These are phyloP conservation scores for Fusarium nisikadoi DNA, from an alignment of 2,329 filamentous ascomycete species.

Conservation along the genomic window DNA sequence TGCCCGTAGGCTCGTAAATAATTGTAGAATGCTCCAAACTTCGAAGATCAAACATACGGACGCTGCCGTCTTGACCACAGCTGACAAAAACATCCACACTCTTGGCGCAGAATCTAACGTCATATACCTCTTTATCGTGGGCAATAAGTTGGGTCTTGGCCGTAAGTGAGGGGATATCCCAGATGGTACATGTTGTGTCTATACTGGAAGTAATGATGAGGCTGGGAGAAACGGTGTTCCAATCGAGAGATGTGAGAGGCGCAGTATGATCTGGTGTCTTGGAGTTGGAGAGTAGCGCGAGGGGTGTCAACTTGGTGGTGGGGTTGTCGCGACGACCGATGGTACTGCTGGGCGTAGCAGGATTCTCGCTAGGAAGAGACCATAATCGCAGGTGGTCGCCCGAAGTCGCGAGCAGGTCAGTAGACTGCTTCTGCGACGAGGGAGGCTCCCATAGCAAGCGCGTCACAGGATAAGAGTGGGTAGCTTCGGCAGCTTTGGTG, in stretches of 20 bases:
- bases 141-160: conserved; percentile 98
- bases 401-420: conserved; percentile 92
- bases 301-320: conserved; percentile 84
- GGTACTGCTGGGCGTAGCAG: conserved; percentile 69
- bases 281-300: conserved; percentile 94
- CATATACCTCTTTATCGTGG: conserved; percentile 98
- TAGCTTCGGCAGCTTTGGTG: conserved; percentile 92
- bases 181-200: conserved; percentile 98
- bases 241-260: conserved; percentile 94
- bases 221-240: conserved; percentile 97
- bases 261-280: conserved; percentile 99
- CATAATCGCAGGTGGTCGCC: conserved; percentile 93
- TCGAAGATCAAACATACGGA: conserved; percentile 97
- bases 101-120: conserved; percentile 97
- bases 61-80: conserved; percentile 96
- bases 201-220: conserved; percentile 99
- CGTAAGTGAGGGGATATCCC: conserved; percentile 97
- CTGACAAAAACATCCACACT: conserved; percentile 99
- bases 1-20: conserved; percentile 96
- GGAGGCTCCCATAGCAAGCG: conserved; percentile 96
- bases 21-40: conserved; percentile 98
- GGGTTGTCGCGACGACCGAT: conserved; percentile 70
- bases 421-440: conserved; percentile 93
- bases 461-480: conserved; percentile 97
- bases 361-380: conserved; percentile 83